Conservation (phyloP, 805 yeast genomes). For the Torulaspora maleeae region DNA sequence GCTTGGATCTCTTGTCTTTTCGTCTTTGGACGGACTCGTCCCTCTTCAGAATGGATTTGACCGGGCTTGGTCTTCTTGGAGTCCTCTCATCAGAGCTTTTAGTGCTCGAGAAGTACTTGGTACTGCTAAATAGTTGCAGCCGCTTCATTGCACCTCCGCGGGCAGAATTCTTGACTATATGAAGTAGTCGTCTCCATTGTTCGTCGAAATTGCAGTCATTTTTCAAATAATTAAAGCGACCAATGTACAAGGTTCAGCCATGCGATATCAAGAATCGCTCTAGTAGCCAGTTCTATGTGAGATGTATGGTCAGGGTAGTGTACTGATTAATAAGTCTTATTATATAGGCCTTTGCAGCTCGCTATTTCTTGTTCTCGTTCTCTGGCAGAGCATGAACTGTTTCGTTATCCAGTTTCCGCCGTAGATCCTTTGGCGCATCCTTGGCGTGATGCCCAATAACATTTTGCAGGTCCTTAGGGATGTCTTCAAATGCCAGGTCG, state of each 20-base stretch:
- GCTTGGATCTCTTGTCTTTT: background rate
- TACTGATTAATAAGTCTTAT: background rate
- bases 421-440: constrained; percentile 52
- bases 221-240: background rate
- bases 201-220: background rate
- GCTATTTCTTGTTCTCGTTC: background rate
- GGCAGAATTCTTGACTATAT: background rate
- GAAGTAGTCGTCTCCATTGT: background rate
- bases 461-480: constrained; percentile 31
- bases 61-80: background rate
- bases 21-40: background rate
- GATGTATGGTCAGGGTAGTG: background rate
- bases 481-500: constrained; percentile 52
- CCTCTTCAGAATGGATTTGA: background rate
- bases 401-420: constrained; percentile 20
- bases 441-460: constrained; percentile 62
- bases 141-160: constrained; percentile 16
- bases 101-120: constrained; percentile 36
- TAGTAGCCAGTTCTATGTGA: background rate
- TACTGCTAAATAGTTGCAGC: constrained; percentile 22
- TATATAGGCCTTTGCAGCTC: background rate
- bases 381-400: constrained; percentile 18
- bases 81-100: constrained; percentile 4
- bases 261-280: background rate
- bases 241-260: background rate